Base-by-base conservation (phyloP, 176 grass and related monocot genomes). In the Secale cereale region DNA sequence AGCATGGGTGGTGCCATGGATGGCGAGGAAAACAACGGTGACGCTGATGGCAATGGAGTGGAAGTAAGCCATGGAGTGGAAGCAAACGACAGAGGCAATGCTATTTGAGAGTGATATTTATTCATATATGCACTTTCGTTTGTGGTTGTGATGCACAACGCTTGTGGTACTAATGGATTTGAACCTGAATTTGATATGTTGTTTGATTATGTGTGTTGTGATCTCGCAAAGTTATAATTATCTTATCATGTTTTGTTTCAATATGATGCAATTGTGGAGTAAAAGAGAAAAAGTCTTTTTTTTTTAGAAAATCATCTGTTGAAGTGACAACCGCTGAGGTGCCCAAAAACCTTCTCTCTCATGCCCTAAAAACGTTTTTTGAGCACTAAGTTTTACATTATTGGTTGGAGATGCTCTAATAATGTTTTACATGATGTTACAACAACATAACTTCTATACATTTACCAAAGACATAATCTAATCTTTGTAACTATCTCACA, bases 381-480 rank as follows among this genome's bases (percentile, higher is more conserved):
- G 6, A 19, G 46, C 52, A 56, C 16, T 7, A 56, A 56, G 6
- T 56, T 56, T 19, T 54, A 7, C 50, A 54, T 54, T 13, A 52
- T 52, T 2, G 20, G 50, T 54, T 54, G 17, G 17, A 8, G 7
- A 54, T 19, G 50, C 50, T 20, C 17, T 71, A 72, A 72, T 0
- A 31, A 56, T 22, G 28, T 60, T 64, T 33, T n/a, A 73, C 41
- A 78, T 66, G 69, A 17, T 79, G 74, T 79, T 90, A 86, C 84
- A 86, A 82, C 79, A 86, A 86, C 48, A 63, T 3, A 45, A 20
- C 65, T 59, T 26, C 22, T 79, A 83, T 67, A 90, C 43, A 87
- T 74, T 81, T 79, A 74, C 30, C 65, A 30, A 75, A 79, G 7
- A 48, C 45, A 74, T 29, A 26, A 74, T 83, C 66, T 86, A 62